Evolutionary conservation across 768 basidiomycete species (phyloP), one percentile per base, ranked within the genome.

Genomic region (Lactarius hatsudake): DNA sequence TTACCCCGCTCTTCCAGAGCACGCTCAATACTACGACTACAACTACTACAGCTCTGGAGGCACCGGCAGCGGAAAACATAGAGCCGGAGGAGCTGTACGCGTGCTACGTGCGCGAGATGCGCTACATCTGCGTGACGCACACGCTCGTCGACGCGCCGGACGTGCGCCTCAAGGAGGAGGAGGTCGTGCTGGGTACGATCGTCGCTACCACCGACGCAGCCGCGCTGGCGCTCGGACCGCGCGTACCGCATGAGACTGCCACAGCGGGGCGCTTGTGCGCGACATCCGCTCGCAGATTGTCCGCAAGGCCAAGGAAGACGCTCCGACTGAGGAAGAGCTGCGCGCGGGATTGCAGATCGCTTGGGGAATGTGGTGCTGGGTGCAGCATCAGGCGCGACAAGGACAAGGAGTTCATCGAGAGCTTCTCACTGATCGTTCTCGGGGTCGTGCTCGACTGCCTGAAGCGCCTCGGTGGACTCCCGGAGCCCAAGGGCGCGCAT

Each of bases 111-210:
- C 82, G 86, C 65, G 89, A 94, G 74, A 78, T 94, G 66, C 76
- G 80, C n/a, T 93, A 91, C 74, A 88, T 91, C 62, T 84, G 87
- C 67, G 76, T 81, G 20, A 88, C 87, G 0, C 90, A 91, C 73
- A 84, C 87, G 0, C 75, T 93, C 12, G 84, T 88, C 12, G 81
- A 83, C 62, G 76, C 79, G 12, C 81, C 86, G 1, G 85, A 83
- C 12, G 79, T 79, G 10, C 81, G 81, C 36, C 79, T 94, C 38
- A 74, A 80, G 8, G 92, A 94, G 72, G 87, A 88, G 60, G 92
- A 94, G 71, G 81, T 92, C 28, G 87, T 91, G 1, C 76, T 87
- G 36, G 91, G 90, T n/a, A 86, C 87, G 0, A 94, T 94, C 64
- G 76, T 91, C 54, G 88, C 86, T 2, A 86, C 86, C 66, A 90